Evolutionary conservation across 805 yeast species (phyloP).

Genomic region (Teunomyces stri): DNA sequence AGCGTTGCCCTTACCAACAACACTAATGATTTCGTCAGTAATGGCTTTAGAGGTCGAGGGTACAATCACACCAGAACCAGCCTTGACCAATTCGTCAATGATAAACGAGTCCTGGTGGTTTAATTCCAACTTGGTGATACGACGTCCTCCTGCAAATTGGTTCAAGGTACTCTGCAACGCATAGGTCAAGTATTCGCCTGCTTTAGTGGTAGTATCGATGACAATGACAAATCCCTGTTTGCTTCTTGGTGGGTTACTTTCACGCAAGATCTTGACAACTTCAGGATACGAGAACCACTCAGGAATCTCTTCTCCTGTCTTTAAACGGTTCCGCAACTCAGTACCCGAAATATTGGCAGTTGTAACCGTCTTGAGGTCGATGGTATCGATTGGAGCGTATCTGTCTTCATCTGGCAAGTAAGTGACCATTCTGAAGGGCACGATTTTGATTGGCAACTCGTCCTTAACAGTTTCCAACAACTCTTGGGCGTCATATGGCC

Average conservation of each 20-base stretch:
- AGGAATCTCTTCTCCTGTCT: conserved; percentile 85
- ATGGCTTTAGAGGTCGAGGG: conserved; percentile 45
- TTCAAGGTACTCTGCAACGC: conserved; percentile 89
- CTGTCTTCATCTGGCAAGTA: conserved; percentile 93
- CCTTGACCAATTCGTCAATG: conserved; percentile 71
- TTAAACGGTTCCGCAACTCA: conserved; percentile 83
- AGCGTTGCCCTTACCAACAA: conserved; percentile 55
- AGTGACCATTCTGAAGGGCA: conserved; percentile 96
- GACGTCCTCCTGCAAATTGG: conserved; percentile 84
- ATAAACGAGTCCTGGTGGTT: conserved; percentile 54
- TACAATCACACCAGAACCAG: conserved; percentile 87
- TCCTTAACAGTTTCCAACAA: conserved; percentile 71
- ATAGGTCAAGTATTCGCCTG: conserved; percentile 54
- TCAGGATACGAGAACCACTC: conserved; percentile 98
- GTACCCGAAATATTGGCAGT: conserved; percentile 95
- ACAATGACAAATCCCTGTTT: conserved; percentile 84
- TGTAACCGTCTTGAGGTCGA: conserved; percentile 65
- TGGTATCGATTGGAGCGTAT: conserved; percentile 92
- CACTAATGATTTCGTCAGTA: conserved; percentile 55
- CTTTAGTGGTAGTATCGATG: conserved; percentile 51
- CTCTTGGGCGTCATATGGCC: conserved; percentile 95
- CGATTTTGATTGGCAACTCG: conserved; percentile 85
- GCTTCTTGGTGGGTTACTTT: conserved; percentile 88
- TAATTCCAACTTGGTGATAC: conserved; percentile 54
- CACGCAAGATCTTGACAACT: conserved; percentile 87